phyloP scores from a whole-genome alignment of 2,329 filamentous ascomycete genomes.

The Aspergillus felis region DNA sequence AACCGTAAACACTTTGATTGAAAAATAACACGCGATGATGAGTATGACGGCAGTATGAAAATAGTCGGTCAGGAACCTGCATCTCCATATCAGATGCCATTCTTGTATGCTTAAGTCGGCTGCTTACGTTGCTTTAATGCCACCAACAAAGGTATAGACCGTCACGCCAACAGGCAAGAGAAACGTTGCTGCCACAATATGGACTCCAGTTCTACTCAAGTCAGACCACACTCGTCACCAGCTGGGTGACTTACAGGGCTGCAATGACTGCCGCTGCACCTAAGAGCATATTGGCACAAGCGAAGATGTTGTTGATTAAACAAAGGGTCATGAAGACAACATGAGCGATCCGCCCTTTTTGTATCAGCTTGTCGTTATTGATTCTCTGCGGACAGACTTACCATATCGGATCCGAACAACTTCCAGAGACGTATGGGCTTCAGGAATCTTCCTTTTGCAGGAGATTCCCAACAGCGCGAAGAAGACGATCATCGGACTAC shows the following conservation, averaged over 20 bases:
- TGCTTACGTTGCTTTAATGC: constrained; percentile 38
- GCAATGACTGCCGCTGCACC: constrained; percentile 43
- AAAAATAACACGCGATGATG: constrained; percentile 49
- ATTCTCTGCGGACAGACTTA: constrained; percentile 5
- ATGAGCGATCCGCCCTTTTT: constrained; percentile 39
- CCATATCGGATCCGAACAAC: constrained; percentile 53
- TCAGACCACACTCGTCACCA: neutral
- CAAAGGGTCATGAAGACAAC: constrained; percentile 52
- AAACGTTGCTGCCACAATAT: constrained; percentile 50
- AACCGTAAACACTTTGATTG: constrained; percentile 43
- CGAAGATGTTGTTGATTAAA: constrained; percentile 53
- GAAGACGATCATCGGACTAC: constrained; percentile 54
- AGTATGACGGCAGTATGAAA: constrained; percentile 54
- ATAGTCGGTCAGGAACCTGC: constrained; percentile 48
- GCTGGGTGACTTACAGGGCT: constrained; percentile 23
- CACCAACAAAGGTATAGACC: constrained; percentile 39
- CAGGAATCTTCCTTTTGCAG: constrained; percentile 51
- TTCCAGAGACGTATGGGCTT: constrained; percentile 53
- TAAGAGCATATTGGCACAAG: constrained; percentile 52
- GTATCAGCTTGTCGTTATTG: constrained; percentile 2
- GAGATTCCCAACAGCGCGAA: constrained; percentile 51
- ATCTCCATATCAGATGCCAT: constrained; percentile 1
- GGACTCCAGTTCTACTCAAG: constrained; percentile 43
- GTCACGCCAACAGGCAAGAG: constrained; percentile 40
- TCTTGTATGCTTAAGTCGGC: neutral